These are phyloP conservation scores for Bipolaris zeicola DNA, from an alignment of 2,329 filamentous ascomycete genomes.

Conservation along the genomic window DNA sequence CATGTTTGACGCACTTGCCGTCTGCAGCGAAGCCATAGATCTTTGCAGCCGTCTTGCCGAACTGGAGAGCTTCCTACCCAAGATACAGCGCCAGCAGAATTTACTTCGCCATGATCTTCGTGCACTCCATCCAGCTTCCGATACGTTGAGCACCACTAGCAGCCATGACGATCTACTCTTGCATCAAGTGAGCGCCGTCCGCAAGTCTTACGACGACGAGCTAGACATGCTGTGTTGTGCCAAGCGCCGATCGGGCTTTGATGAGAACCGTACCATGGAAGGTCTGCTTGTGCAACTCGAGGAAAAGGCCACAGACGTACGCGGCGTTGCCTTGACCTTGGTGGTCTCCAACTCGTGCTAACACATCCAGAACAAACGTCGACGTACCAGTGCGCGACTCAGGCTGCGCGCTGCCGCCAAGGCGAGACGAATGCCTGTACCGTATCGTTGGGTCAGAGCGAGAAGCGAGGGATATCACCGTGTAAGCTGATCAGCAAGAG, in stretches of 20 bases:
- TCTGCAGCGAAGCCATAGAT: conserved; percentile 40
- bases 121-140: conserved; percentile 29
- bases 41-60: conserved; percentile 32
- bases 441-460: conserved; percentile 20
- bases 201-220: conserved; percentile 29
- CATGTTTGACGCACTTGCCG: conserved; percentile 37
- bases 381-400: conserved; percentile 32
- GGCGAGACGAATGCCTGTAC: conserved; percentile 33
- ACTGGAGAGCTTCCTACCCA: conserved; percentile 27
- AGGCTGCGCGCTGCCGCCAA: conserved; percentile 27
- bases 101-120: conserved; percentile 32
- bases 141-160: conserved; percentile 23
- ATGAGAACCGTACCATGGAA: conserved; percentile 32
- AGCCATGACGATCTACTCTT: conserved; percentile 7
- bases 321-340: too few species aligned
- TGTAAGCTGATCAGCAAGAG: not conserved
- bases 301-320: conserved; percentile 19
- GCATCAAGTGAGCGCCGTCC: conserved; percentile 17
- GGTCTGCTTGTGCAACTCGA: conserved; percentile 25
- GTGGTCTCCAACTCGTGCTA: not conserved
- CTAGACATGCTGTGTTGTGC: conserved; percentile 14
- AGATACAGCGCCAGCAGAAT: conserved; percentile 35
- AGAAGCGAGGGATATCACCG: conserved; percentile 8
- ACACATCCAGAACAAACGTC: conserved; percentile 26
- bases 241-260: conserved; percentile 37